Base-by-base conservation (phyloP, 1,139 yeast species). In the Kluyveromyces sp. region DNA sequence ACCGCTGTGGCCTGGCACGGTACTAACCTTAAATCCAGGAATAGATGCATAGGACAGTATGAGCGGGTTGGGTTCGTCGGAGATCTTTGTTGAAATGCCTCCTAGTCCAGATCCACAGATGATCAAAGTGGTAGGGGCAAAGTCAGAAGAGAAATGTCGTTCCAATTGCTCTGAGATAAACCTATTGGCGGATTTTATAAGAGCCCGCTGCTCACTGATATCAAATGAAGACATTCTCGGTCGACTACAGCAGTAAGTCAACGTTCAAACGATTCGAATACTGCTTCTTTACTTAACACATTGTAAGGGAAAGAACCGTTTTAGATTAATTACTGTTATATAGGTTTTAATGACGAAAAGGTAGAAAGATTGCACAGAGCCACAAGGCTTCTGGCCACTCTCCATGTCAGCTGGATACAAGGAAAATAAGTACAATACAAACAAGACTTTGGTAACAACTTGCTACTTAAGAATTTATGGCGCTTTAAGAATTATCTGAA, bases 21-120 rank as follows among this genome's bases (percentile, higher is more conserved):
- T 89, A 2, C 96, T 83, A 1, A 67, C 60, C 57, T 75, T 75
- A 64, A 89, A 89, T 1, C 94, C 87, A 0, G 97, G 96, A 41
- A 92, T 84, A 0, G 74, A 71, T 4, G 63, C 55, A 60, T 88
- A 92, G 1, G 80, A 67, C 29, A 92, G 71, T 3, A 53, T 73
- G 76, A 34, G 75, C 62, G 49, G 69, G 49, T 44, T 60, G 63
- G 39, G 75, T 62, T 39, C 65, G 30, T 65, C 63, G 46, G 82
- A 60, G 49, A 72, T 64, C 57, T 50, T 42, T 4, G 76, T 69
- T 1, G 92, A 83, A 43, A 92, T 81, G 0, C 95, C 95, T 8
- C 96, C 95, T 13, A 92, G 71, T 0, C 97, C 97, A 3, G 96
- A 86, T 4, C 98, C 97, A 67, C 97, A 89, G 42, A 92, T 83